These are phyloP conservation scores for Osmanthus fragrans DNA, from an alignment of 257 asterid species.

Conservation along the genomic window DNA sequence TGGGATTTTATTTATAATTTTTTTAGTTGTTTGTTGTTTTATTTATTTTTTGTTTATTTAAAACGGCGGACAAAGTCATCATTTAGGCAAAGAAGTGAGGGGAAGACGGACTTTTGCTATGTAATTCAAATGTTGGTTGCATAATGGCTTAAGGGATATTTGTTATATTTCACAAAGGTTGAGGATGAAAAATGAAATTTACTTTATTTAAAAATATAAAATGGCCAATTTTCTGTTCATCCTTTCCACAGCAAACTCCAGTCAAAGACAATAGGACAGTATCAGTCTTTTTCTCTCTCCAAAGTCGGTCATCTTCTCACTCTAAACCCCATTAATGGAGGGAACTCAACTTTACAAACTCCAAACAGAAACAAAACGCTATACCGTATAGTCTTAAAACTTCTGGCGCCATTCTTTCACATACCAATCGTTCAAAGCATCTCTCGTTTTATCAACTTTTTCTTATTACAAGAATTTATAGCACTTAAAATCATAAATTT, in stretches of 20 bases:
- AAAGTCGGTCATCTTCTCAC: slow-evolving; percentile 20
- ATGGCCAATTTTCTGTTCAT: not conserved
- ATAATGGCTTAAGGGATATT: too few species aligned
- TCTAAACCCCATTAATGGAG: slow-evolving; percentile 62
- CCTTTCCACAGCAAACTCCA: slow-evolving; percentile 19
- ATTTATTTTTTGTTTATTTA: too few species aligned
- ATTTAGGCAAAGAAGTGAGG: too few species aligned
- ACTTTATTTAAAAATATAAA: not conserved
- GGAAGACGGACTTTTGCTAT: too few species aligned
- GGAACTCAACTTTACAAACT: slow-evolving; percentile 59
- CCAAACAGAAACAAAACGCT: slow-evolving; percentile 20
- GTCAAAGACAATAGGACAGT: slow-evolving; percentile 43
- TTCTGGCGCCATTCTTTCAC: slow-evolving; percentile 69
- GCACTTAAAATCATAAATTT: not conserved
- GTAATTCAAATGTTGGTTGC: too few species aligned
- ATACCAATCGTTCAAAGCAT: slow-evolving; percentile 49
- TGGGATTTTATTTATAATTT: too few species aligned
- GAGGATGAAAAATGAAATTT: too few species aligned
- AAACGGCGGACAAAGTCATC: too few species aligned
- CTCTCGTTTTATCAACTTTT: not conserved
- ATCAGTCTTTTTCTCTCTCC: slow-evolving; percentile 22
- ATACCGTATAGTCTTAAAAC: slow-evolving; percentile 19
- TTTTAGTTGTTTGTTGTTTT: too few species aligned
- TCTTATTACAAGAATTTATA: not conserved
- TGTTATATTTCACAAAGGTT: too few species aligned